Evolutionary conservation across 2,329 filamentous ascomycete genomes (phyloP).

Genomic region (Fusarium sp.): DNA sequence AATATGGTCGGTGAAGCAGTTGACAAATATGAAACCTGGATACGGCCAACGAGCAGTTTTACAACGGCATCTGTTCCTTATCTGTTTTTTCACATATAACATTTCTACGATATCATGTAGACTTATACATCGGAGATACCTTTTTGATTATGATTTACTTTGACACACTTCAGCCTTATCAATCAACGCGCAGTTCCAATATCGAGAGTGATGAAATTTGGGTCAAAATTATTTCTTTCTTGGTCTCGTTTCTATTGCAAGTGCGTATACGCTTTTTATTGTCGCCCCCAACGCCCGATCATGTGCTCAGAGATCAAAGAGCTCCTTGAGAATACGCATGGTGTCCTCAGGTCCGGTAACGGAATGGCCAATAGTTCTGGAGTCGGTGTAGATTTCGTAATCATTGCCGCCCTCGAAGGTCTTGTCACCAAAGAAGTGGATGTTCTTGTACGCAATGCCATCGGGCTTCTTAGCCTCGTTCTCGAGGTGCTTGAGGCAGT

Average conservation of each 20-base stretch:
- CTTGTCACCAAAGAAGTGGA: constrained; percentile 99
- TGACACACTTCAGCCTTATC: background rate
- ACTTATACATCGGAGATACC: constrained; percentile 42
- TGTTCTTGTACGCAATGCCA: constrained; percentile 82
- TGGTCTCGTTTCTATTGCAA: constrained; percentile 33
- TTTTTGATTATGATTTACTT: constrained; percentile 26
- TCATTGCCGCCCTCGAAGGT: constrained; percentile 91
- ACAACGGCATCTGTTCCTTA: constrained; percentile 7
- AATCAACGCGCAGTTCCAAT: background rate
- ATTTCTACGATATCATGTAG: constrained; percentile 38
- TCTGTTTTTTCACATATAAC: constrained; percentile 31
- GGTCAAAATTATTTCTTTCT: constrained; percentile 23
- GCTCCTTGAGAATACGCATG: constrained; percentile 79
- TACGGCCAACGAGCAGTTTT: background rate
- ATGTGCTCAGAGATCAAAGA: constrained; percentile 73
- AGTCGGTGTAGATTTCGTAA: constrained; percentile 89
- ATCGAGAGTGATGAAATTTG: background rate
- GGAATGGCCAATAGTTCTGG: constrained; percentile 84
- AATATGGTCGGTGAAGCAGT: constrained; percentile 67
- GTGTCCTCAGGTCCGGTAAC: constrained; percentile 88
- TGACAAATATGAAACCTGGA: background rate
- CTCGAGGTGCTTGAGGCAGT: constrained; percentile 90
- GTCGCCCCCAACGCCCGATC: constrained; percentile 2
- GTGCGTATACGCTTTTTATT: constrained; percentile 28
- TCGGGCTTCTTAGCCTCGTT: constrained; percentile 77